Evolutionary conservation across 306 rosid genomes (phyloP).

Genomic region (Oxytropis ochrocephala): DNA sequence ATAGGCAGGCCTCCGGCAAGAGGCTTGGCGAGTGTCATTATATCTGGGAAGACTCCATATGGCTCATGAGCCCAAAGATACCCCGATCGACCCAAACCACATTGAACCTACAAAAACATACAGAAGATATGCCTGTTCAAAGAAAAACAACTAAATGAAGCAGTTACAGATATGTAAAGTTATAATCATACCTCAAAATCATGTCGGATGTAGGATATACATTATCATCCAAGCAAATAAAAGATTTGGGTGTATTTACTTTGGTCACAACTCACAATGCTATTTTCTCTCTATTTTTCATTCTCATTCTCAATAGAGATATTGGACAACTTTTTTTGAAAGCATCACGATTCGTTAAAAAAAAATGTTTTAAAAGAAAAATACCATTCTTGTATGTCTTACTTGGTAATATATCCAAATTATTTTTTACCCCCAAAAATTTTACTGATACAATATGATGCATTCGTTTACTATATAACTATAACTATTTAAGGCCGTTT

Average conservation of each 20-base stretch:
- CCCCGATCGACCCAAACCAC: slow-evolving; percentile 86
- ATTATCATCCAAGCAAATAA: neutral
- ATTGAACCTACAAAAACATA: slow-evolving; percentile 56
- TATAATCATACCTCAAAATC: neutral
- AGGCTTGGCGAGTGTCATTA: slow-evolving; percentile 92
- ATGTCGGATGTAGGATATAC: neutral
- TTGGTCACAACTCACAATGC: neutral
- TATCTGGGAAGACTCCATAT: slow-evolving; percentile 65
- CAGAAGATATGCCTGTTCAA: neutral
- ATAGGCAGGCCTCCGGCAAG: slow-evolving; percentile 90
- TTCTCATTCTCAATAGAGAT: neutral
- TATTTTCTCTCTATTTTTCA: neutral
- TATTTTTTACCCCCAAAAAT: neutral
- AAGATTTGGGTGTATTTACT: neutral
- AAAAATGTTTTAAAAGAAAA: neutral
- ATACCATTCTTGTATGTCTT: neutral
- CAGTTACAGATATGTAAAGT: neutral
- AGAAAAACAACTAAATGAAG: neutral
- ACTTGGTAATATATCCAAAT: neutral
- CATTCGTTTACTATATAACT: neutral
- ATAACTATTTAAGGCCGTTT: neutral
- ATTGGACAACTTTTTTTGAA: neutral
- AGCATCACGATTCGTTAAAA: neutral
- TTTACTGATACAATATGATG: neutral
- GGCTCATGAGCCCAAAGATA: slow-evolving; percentile 79